Evolutionary conservation across 2,329 filamentous ascomycete species (phyloP), one percentile per base, ranked within the genome.

Genomic region (Tolypocladium tropicale): DNA sequence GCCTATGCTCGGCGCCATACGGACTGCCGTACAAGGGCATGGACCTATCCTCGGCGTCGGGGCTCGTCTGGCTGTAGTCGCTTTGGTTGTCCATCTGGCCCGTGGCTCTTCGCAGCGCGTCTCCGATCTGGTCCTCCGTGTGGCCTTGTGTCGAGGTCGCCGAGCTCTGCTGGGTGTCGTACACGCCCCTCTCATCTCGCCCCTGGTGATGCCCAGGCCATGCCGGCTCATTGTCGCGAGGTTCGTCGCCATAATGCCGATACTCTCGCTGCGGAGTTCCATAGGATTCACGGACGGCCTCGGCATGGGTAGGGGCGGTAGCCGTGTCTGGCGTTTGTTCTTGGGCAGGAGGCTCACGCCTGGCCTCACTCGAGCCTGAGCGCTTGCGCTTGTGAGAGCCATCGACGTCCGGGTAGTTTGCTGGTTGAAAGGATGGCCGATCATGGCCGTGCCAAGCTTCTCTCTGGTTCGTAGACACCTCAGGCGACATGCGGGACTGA

Each of bases 321-420:
- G 67, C 62, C 28, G 63, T 63, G 53, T 73, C 72, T 32, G 70
- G 70, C 16, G 71, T 70, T 6, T 64, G 65, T 57, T 72, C 68
- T 46, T 71, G 67, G 9, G 61, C 56, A 7, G 62, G 58, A 32
- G 57, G 59, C 25, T 78, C 75, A 61, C 72, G 71, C 55, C 71
- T 67, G 7, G 67, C 68, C 56, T 85, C 85, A 39, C 75, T 69
- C 6, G 86, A 89, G 50, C 77, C 73, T 7, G 88, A 90, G 58
- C 88, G 81, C 70, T 90, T 93, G 64, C 84, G 82, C 70, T 86
- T 87, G 63, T 83, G 78, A 21, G 78, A 72, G 18, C 64, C 67
- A 37, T 84, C 79, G n/a, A 67, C 64, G 34, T 78, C 74, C 6
- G 75, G 61, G 62, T 77, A 76, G 39, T 60, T 61, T 49, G 72